A percentile compares a stretch with the other conserved stretches of the same genome.
Evolutionary conservation across 495 filamentous ascomycete genomes (phyloP).

Genomic region (Letharia lupina): DNA sequence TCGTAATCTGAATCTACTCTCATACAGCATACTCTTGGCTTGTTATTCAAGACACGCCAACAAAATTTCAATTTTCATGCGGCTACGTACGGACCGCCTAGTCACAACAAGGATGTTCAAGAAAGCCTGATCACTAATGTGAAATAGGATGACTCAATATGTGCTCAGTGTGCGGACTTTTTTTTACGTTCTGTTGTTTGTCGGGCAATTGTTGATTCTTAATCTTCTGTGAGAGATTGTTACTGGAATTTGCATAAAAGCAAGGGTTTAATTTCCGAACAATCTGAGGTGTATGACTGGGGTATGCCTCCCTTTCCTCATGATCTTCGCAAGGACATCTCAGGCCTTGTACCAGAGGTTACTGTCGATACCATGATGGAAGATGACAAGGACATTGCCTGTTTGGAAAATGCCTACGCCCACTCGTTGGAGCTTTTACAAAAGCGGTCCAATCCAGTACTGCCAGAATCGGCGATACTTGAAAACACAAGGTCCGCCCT

Average conservation of each 20-base stretch:
- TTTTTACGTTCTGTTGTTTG: background rate
- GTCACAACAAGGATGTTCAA: background rate
- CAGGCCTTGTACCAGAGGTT: too few species aligned
- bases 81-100: background rate
- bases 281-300: too few species aligned
- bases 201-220: too few species aligned
- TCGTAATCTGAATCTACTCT: too few species aligned
- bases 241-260: too few species aligned
- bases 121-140: background rate
- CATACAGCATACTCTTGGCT: too few species aligned
- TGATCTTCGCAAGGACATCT: too few species aligned
- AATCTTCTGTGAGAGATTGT: too few species aligned
- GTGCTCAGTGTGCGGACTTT: background rate
- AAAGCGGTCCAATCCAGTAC: background rate
- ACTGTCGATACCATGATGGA: conserved; percentile 3
- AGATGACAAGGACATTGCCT: conserved; percentile 3
- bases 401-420: conserved; percentile 7
- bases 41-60: too few species aligned
- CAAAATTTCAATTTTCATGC: too few species aligned
- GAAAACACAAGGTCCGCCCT: conserved; percentile 20
- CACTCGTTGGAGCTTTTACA: conserved; percentile 6
- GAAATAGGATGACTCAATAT: background rate
- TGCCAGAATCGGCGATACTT: conserved; percentile 7
- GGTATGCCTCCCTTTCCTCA: too few species aligned
- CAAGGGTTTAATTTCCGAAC: too few species aligned